Conservation (phyloP, 345 rosid genomes). For the Gossypium sturtianum region DNA sequence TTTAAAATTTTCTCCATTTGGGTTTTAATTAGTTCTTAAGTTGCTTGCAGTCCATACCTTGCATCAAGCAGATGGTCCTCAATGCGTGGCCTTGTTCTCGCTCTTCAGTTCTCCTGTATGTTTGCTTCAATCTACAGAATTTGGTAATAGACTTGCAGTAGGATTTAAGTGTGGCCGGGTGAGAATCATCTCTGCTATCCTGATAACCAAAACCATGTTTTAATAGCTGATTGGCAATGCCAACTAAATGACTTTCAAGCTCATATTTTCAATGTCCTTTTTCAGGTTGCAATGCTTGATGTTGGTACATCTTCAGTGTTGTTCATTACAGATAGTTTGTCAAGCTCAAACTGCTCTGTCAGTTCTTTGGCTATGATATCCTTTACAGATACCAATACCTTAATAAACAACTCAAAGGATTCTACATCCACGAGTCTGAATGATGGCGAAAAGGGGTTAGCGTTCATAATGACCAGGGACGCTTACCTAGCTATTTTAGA, state of each 20-base stretch:
- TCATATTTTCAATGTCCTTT: slow-evolving; percentile 23
- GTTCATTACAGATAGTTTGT: slow-evolving; percentile 52
- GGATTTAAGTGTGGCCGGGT: slow-evolving; percentile 83
- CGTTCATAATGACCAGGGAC: slow-evolving; percentile 58
- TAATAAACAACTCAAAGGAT: slow-evolving; percentile 26
- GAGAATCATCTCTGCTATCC: slow-evolving; percentile 21
- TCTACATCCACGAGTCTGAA: slow-evolving; percentile 24
- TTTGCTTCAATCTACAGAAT: slow-evolving; percentile 43
- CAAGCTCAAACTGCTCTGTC: slow-evolving; percentile 47
- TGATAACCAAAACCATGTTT: background rate
- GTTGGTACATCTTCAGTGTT: slow-evolving; percentile 45
- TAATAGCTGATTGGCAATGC: background rate
- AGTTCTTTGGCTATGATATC: slow-evolving; percentile 44
- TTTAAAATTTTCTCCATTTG: background rate
- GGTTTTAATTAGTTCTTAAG: slow-evolving; percentile 3
- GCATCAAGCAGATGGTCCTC: slow-evolving; percentile 58
- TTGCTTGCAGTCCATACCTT: slow-evolving; percentile 51
- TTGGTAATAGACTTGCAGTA: slow-evolving; percentile 59
- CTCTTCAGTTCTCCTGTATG: slow-evolving; percentile 53
- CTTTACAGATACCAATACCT: slow-evolving; percentile 26
- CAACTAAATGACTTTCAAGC: slow-evolving; percentile 7
- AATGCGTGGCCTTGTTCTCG: slow-evolving; percentile 59
- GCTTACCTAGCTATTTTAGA: slow-evolving; percentile 51
- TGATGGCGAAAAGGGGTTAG: slow-evolving; percentile 27
- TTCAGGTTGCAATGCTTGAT: slow-evolving; percentile 87